Base-by-base conservation (phyloP, 257 asterid species). In the Solanum corneliomulleri region DNA sequence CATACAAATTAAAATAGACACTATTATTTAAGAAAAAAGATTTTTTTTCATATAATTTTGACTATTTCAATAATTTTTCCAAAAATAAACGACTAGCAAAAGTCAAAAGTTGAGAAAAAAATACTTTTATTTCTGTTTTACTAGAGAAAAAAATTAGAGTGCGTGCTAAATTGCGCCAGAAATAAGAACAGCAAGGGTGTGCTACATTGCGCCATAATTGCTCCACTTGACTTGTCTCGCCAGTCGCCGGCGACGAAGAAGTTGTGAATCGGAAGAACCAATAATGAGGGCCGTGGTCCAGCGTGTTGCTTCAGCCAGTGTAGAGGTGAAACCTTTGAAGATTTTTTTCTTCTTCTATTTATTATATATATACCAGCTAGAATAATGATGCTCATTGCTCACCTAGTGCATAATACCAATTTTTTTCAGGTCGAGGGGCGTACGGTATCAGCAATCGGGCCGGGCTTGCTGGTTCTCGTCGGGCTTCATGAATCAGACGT, bases 251-350 rank as follows among this genome's bases (percentile, higher is more conserved):
- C 76, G 71, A 74, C 82, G 20, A 45, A 80, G 62, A 52, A 52
- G n/a, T 52, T 52, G 11, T 52, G 62, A 52, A 52, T 52, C 62
- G 62, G 62, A 18, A 52, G 41, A 80, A 16, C 25, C 2, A 80
- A 91, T 60, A 33, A 95, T 95, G 98, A 92, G 96, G 92, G 97
- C 96, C 62, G 93, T 94, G 41, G 94, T 95, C 87, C 98, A 95
- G 94, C 95, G 98, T 21, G 98, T 96, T 35, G 91, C 91, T 85
- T 96, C 98, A 84, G 98, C 98, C 85, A 94, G 94, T 87, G 98
- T 96, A 16, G 98, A 96, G 97, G 98, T 94, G 14, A 85, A 90
- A 85, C 18, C n/a, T 45, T 45, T 6, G 35, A 23, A 11, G 9
- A 2, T 33, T n/a, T 45, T 68, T 29, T 68, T 27, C 8, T 25